These are phyloP conservation scores for Dictyophora rubrovolvata DNA, from an alignment of 768 basidiomycete genomes.

Conservation along the genomic window DNA sequence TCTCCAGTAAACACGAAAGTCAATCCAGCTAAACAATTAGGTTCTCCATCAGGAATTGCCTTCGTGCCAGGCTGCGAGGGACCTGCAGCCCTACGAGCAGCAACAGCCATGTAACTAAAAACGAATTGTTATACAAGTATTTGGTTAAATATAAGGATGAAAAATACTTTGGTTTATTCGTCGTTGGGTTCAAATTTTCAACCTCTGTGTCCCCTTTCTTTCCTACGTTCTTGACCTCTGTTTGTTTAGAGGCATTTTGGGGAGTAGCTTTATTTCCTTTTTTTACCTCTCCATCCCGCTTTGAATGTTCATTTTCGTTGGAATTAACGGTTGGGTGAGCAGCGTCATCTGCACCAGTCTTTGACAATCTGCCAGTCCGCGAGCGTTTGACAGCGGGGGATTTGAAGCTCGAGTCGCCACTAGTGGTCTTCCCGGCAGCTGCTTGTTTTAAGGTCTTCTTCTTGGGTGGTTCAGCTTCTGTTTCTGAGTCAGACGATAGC, in stretches of 20 bases:
- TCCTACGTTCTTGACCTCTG: slow-evolving; percentile 5
- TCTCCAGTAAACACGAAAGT: slow-evolving; percentile 96
- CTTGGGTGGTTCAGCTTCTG: slow-evolving; percentile 1
- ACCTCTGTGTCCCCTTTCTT: not conserved
- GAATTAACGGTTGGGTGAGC: slow-evolving; percentile 3
- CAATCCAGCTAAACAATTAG: slow-evolving; percentile 72
- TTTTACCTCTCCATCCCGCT: not conserved
- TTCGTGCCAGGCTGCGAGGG: slow-evolving; percentile 54
- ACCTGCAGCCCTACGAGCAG: slow-evolving; percentile 46
- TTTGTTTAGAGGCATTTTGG: not conserved
- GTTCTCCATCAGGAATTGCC: slow-evolving; percentile 59
- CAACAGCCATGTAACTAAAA: slow-evolving; percentile 31
- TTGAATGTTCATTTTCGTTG: not conserved
- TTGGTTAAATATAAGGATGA: not conserved
- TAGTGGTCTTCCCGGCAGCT: slow-evolving; percentile 12
- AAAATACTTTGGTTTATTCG: slow-evolving; percentile 20
- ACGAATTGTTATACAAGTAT: not conserved
- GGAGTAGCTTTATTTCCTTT: not conserved
- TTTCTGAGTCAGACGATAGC: slow-evolving; percentile 4
- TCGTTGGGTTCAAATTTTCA: slow-evolving; percentile 9
- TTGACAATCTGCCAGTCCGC: not conserved
- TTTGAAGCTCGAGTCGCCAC: slow-evolving; percentile 24
- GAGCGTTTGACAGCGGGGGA: slow-evolving; percentile 22
- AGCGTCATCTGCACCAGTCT: not conserved
- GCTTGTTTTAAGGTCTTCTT: not conserved